Conservation (phyloP, 345 rosid genomes). For the Hypericum androsaemum region DNA sequence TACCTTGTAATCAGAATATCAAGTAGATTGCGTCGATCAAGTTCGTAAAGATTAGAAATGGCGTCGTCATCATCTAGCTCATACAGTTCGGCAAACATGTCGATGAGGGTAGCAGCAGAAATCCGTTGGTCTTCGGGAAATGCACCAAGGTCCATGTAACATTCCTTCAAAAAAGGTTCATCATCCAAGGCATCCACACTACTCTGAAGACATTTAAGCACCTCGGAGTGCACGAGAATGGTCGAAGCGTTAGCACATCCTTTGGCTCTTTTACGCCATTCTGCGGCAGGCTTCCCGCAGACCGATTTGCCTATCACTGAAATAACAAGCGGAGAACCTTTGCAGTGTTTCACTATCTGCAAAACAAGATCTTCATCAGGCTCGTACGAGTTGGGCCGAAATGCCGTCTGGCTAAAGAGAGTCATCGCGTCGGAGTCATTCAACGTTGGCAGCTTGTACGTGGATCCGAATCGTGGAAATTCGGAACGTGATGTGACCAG, state of each 20-base stretch:
- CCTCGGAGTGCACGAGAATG: conserved; percentile 17
- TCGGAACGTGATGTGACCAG: conserved; percentile 52
- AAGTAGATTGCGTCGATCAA: background rate
- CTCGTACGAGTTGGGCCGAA: background rate
- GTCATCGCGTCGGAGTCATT: conserved; percentile 23
- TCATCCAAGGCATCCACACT: conserved; percentile 26
- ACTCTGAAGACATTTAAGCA: conserved; percentile 32
- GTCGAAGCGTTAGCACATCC: conserved; percentile 22
- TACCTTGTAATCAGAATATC: background rate
- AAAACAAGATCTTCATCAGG: conserved; percentile 22
- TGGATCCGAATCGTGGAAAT: conserved; percentile 26
- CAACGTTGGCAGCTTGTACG: conserved; percentile 26
- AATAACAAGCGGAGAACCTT: conserved; percentile 48
- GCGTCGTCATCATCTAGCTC: conserved; percentile 7
- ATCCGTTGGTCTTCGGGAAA: conserved; percentile 11
- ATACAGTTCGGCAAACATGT: conserved; percentile 10
- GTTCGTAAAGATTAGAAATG: conserved; percentile 7
- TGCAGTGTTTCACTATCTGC: conserved; percentile 49
- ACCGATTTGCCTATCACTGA: conserved; percentile 44
- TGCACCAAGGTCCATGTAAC: conserved; percentile 10
- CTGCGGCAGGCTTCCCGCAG: conserved; percentile 12
- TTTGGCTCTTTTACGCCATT: conserved; percentile 26
- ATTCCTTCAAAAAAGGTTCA: background rate
- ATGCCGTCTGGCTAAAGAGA: conserved; percentile 33
- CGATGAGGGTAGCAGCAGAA: conserved; percentile 7